phyloP scores from a whole-genome alignment of 2,329 filamentous ascomycete genomes.

The Bipolaris oryzae region DNA sequence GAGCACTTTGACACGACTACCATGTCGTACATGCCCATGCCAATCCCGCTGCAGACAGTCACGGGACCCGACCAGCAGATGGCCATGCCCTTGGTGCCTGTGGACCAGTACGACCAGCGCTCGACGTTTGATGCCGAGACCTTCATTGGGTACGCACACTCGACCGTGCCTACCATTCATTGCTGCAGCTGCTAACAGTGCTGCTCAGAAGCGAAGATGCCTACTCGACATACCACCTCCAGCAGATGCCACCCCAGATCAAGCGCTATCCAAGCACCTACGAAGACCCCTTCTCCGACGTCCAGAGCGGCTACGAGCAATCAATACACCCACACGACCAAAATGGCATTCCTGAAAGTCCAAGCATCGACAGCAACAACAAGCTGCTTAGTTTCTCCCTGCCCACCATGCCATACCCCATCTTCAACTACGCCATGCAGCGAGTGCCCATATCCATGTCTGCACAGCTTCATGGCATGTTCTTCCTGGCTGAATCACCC shows the following conservation, averaged over 20 bases:
- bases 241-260: slow-evolving; percentile 48
- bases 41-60: slow-evolving; percentile 61
- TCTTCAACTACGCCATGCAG: slow-evolving; percentile 68
- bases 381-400: slow-evolving; percentile 59
- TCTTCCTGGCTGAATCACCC: slow-evolving; percentile 82
- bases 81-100: slow-evolving; percentile 53
- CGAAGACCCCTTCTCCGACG: slow-evolving; percentile 59
- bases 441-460: slow-evolving; percentile 70
- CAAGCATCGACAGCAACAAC: slow-evolving; percentile 68
- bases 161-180: background rate
- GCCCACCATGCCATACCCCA: slow-evolving; percentile 59
- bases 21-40: slow-evolving; percentile 66
- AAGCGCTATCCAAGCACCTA: slow-evolving; percentile 59
- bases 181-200: slow-evolving; percentile 35
- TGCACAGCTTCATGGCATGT: slow-evolving; percentile 86
- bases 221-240: slow-evolving; percentile 53
- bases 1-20: slow-evolving; percentile 66
- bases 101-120: slow-evolving; percentile 64
- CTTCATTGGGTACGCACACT: slow-evolving; percentile 61
- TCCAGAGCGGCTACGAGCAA: slow-evolving; percentile 56
- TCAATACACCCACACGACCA: slow-evolving; percentile 54
- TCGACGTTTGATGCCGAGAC: slow-evolving; percentile 66
- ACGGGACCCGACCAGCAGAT: slow-evolving; percentile 50
- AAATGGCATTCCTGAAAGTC: slow-evolving; percentile 54
- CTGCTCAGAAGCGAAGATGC: slow-evolving; percentile 57